Conservation (phyloP, 108 stramenopile genomes). For the Skeletonema costatum region DNA sequence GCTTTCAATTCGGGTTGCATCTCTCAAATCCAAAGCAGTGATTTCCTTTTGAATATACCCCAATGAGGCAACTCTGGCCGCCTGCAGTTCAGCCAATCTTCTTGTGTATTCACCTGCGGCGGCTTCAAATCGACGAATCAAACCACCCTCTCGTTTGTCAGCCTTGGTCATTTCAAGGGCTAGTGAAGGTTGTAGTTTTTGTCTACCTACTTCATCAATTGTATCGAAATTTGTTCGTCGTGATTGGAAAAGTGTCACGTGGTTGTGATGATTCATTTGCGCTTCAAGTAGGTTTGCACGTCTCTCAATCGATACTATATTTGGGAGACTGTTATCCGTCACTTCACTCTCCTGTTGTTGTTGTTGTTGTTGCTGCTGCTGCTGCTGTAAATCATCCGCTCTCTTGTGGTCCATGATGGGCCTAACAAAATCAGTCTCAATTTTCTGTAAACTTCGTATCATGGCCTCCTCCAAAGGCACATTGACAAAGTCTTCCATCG, state of each 20-base stretch:
- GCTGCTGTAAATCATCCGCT: slow-evolving; percentile 5
- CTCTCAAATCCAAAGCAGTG: slow-evolving; percentile 23
- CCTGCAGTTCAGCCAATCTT: slow-evolving; percentile 20
- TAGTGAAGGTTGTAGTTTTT: slow-evolving; percentile 38
- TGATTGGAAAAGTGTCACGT: slow-evolving; percentile 34
- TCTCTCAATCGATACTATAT: slow-evolving; percentile 36
- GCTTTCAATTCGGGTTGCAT: slow-evolving; percentile 20
- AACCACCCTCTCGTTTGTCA: slow-evolving; percentile 61
- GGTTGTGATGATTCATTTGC: slow-evolving; percentile 39
- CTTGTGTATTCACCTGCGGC: slow-evolving; percentile 39
- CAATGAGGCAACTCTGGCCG: slow-evolving; percentile 30
- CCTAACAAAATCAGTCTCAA: slow-evolving; percentile 28
- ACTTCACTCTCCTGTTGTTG: neutral
- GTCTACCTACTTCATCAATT: slow-evolving; percentile 12
- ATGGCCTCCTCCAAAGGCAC: slow-evolving; percentile 37
- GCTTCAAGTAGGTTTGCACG: slow-evolving; percentile 38
- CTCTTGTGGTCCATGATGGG: slow-evolving; percentile 33
- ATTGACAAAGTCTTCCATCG: slow-evolving; percentile 31
- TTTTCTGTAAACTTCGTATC: slow-evolving; percentile 18
- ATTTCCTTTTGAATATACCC: slow-evolving; percentile 28
- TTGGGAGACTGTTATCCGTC: slow-evolving; percentile 4
- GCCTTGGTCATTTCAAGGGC: slow-evolving; percentile 57
- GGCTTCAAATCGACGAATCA: slow-evolving; percentile 56
- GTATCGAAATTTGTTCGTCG: slow-evolving; percentile 25
- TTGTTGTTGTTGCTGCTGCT: neutral